Conservation (phyloP, 2,329 filamentous ascomycete species). For the Aschersonia sp. region DNA sequence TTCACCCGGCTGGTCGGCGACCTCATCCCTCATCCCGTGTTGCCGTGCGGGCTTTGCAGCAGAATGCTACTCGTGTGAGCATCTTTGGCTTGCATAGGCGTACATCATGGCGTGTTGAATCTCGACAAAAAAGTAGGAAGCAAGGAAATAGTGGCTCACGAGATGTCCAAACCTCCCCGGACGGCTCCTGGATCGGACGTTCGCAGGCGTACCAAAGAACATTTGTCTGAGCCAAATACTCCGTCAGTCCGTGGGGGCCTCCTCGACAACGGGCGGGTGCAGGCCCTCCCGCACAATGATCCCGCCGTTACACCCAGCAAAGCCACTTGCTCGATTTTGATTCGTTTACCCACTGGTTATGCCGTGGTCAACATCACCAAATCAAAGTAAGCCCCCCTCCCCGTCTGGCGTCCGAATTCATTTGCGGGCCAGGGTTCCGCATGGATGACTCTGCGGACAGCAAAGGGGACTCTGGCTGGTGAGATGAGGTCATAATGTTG, state of each 20-base stretch:
- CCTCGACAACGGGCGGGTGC: neutral
- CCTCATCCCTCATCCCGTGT: neutral
- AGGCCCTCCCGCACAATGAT: conserved; percentile 2
- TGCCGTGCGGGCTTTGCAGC: neutral
- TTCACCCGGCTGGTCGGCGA: neutral
- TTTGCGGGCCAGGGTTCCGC: neutral
- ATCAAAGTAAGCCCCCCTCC: neutral
- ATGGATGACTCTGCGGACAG: neutral
- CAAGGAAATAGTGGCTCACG: neutral
- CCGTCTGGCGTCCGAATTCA: neutral
- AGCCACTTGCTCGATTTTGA: conserved; percentile 1
- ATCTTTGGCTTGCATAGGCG: too few species aligned
- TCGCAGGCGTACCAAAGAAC: neutral
- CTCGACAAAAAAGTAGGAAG: too few species aligned
- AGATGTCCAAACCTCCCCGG: neutral
- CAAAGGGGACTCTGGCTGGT: neutral
- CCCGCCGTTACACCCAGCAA: neutral
- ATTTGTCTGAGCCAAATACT: neutral
- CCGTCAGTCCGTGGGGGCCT: neutral
- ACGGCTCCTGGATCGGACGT: neutral
- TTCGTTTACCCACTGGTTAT: neutral
- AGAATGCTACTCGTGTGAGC: too few species aligned
- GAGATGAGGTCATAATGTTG: neutral
- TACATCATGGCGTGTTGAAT: too few species aligned
- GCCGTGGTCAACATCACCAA: neutral